Evolutionary conservation across 306 rosid species (phyloP), one percentile per base, ranked within the genome.

Genomic region (Cucurbita pepo): DNA sequence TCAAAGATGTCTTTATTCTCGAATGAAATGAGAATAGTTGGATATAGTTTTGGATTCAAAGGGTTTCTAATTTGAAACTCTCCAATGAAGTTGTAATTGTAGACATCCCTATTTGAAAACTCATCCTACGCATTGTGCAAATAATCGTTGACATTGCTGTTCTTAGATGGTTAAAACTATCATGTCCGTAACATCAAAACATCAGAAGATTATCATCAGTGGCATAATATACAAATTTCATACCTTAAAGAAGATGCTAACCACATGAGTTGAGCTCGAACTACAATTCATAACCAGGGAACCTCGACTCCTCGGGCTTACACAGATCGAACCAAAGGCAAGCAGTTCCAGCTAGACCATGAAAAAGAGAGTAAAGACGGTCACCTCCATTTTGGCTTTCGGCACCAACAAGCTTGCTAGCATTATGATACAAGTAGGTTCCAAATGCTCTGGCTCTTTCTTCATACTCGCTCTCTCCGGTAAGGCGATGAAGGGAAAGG

Each of bases 261-360:
- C 45, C 48, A 3, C 3, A 34, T 5, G 22, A 36, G 34, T 18
- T 64, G 25, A 43, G 53, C 37, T 64, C 30, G 7, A 64, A 43
- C 79, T 90, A 90, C 19, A 90, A 55, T 82, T 93, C 98, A 76
- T 88, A 90, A 30, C 96, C 93, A 1, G 96, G 98, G 72, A 93
- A 93, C 74, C 85, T 84, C 19, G 98, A 86, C 53, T 79, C 81
- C n/a, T 84, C 53, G 1, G 88, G 93, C 22, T 80, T 75, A 54
- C 87, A 77, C 74, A 90, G 65, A 82, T 93, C 96, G 78, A 90
- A 90, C 96, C 93, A 88, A 62, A 93, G 90, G 79, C 98, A 88
- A 41, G 91, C 87, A 3, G 82, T 79, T 21, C 98, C 98, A 21
- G 93, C 96, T 12, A 90, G 90, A 56, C 98, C 98, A 45, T 87